Evolutionary conservation across 2,329 filamentous ascomycete species (phyloP).

Genomic region (Colletotrichum trifolii): DNA sequence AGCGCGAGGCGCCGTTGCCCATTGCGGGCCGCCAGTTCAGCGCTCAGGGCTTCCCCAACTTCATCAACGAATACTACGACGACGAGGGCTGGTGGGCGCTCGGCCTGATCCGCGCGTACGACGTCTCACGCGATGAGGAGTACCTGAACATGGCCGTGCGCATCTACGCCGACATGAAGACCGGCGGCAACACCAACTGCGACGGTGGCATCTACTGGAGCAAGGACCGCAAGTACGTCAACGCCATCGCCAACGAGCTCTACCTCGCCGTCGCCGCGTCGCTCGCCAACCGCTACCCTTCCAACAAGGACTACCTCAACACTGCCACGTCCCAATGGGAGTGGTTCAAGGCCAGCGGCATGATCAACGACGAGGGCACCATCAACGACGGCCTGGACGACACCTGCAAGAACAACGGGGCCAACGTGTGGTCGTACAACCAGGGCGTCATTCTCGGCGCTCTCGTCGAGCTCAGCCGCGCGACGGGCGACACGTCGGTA

Average conservation of each 20-base stretch:
- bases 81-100: conserved; percentile 75
- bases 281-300: conserved; percentile 60
- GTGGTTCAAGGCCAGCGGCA: conserved; percentile 62
- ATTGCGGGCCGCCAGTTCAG: conserved; percentile 40
- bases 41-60: conserved; percentile 48
- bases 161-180: conserved; percentile 68
- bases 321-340: conserved; percentile 63
- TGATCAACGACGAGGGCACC: conserved; percentile 62
- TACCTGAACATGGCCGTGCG: conserved; percentile 64
- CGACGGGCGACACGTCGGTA: conserved; percentile 55
- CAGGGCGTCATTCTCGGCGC: conserved; percentile 68
- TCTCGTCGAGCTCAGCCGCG: conserved; percentile 61
- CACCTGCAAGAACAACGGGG: conserved; percentile 62
- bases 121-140: conserved; percentile 61
- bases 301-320: conserved; percentile 54
- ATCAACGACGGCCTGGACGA: conserved; percentile 65
- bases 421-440: conserved; percentile 66
- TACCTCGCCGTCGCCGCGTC: conserved; percentile 64
- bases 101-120: conserved; percentile 66
- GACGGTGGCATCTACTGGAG: conserved; percentile 68
- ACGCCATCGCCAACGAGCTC: conserved; percentile 68
- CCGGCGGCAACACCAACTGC: conserved; percentile 58
- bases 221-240: conserved; percentile 62
- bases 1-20: conserved; percentile 42
- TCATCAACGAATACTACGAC: conserved; percentile 67